These are phyloP conservation scores for Mucor piriformis DNA, from an alignment of 371 early-diverging fungal genomes.

Conservation along the genomic window DNA sequence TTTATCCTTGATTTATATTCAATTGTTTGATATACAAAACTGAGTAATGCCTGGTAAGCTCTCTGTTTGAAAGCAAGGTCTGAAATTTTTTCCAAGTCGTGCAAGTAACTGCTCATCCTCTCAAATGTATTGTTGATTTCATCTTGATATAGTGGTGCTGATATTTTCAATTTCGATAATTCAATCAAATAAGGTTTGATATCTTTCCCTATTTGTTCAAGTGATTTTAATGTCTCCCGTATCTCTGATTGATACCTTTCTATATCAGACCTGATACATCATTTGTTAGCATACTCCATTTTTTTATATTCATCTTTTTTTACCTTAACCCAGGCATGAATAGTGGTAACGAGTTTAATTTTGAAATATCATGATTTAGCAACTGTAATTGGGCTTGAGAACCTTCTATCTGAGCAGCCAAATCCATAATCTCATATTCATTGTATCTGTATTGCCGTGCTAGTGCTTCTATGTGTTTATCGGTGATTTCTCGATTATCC, in stretches of 20 bases:
- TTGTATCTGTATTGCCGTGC: not conserved
- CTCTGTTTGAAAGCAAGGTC: slow-evolving; percentile 8
- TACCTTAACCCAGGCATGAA: slow-evolving; percentile 14
- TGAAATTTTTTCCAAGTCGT: slow-evolving; percentile 5
- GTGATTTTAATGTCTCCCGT: not conserved
- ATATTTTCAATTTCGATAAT: not conserved
- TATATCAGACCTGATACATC: slow-evolving; percentile 8
- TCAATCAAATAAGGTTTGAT: slow-evolving; percentile 7
- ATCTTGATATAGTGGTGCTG: not conserved
- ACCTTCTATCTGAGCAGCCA: slow-evolving; percentile 21
- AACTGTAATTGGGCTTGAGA: slow-evolving; percentile 11
- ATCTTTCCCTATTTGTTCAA: slow-evolving; percentile 12
- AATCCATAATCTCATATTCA: slow-evolving; percentile 21
- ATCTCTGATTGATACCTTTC: slow-evolving; percentile 8
- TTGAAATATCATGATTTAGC: slow-evolving; percentile 10
- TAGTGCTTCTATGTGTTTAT: not conserved
- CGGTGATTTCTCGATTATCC: not conserved
- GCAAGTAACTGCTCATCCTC: not conserved
- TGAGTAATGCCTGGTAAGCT: slow-evolving; percentile 1
- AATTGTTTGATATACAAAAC: no score
- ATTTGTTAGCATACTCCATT: not conserved
- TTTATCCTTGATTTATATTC: no score
- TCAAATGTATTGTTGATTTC: not conserved
- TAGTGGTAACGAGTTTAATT: slow-evolving; percentile 22
- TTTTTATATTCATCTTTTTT: not conserved